A percentile compares a stretch with the other conserved stretches of the same genome.
Evolutionary conservation across 352 stramenopile genomes (phyloP).

Genomic region (Pythium sp.): DNA sequence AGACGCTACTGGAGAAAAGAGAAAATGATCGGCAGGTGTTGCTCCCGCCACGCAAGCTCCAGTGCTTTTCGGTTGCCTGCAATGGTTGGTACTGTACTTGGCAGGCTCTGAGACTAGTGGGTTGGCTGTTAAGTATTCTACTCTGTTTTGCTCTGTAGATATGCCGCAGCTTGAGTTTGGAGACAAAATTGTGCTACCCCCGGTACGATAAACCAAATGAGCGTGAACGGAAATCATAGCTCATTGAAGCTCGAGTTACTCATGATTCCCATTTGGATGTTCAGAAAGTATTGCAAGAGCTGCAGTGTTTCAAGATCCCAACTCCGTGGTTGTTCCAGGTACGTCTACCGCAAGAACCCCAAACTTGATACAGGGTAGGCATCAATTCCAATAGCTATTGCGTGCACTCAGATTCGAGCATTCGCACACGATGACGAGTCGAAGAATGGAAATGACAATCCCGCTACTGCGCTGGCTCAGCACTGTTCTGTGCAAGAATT

Average conservation of each 20-base stretch:
- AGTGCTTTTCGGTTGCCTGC: slow-evolving; percentile 64
- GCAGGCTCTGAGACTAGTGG: neutral
- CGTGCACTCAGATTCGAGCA: slow-evolving; percentile 20
- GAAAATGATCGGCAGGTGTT: neutral
- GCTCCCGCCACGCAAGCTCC: slow-evolving; percentile 33
- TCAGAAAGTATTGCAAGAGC: slow-evolving; percentile 49
- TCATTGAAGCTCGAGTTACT: neutral
- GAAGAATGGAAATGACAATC: neutral
- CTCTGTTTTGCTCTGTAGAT: slow-evolving; percentile 21
- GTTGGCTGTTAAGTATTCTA: too few relatives aligned
- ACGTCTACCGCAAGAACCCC: neutral
- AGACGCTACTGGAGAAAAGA: neutral
- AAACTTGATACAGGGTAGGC: too few relatives aligned
- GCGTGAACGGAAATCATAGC: neutral
- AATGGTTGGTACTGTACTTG: slow-evolving; percentile 25
- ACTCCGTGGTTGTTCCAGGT: slow-evolving; percentile 57
- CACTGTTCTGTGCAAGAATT: slow-evolving; percentile 70
- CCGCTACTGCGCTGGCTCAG: slow-evolving; percentile 13
- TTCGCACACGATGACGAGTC: slow-evolving; percentile 9
- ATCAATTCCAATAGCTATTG: neutral
- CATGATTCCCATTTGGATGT: neutral
- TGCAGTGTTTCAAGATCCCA: slow-evolving; percentile 52
- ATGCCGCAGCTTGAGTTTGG: slow-evolving; percentile 68
- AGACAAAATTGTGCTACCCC: slow-evolving; percentile 58
- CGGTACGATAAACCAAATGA: slow-evolving; percentile 22